Conservation (phyloP, 2,329 filamentous ascomycete species). For the Verticillium dahliae region DNA sequence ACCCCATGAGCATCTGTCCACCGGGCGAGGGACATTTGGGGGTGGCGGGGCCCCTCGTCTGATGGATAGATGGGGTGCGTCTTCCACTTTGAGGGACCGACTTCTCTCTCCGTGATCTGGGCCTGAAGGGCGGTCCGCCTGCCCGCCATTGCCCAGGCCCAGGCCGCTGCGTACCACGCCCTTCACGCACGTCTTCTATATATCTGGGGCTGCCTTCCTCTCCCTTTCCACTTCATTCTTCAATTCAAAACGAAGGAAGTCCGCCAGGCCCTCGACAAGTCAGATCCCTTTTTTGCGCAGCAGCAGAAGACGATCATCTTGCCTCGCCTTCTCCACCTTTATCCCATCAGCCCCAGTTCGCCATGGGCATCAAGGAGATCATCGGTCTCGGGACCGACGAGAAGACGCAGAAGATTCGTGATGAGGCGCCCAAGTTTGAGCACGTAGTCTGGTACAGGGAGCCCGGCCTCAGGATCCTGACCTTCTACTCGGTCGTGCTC, state of each 20-base stretch:
- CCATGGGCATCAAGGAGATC: background rate
- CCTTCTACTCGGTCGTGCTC: conserved; percentile 43
- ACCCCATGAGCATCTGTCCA: background rate
- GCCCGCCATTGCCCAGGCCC: background rate
- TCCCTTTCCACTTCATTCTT: background rate
- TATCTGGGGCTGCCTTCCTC: background rate
- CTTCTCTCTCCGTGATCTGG: background rate
- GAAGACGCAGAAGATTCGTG: conserved; percentile 9
- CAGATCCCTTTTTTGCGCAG: background rate
- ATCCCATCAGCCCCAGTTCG: background rate
- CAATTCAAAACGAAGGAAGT: background rate
- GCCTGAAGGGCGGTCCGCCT: conserved; percentile 1
- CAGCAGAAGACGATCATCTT: background rate
- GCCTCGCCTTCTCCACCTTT: background rate
- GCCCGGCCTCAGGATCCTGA: conserved; percentile 46
- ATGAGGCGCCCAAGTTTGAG: conserved; percentile 41
- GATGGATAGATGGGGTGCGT: background rate
- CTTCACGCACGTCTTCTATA: background rate
- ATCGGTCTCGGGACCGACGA: background rate
- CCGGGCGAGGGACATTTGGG: background rate
- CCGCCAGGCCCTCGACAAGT: background rate
- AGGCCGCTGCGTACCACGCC: background rate
- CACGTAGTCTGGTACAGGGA: conserved; percentile 45
- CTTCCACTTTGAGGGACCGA: background rate
- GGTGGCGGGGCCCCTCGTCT: background rate